Percentiles rank a stretch among this genome's conserved stretches.
phyloP scores from a whole-genome alignment of 768 basidiomycete genomes.

The Calocybe gangraenosa region DNA sequence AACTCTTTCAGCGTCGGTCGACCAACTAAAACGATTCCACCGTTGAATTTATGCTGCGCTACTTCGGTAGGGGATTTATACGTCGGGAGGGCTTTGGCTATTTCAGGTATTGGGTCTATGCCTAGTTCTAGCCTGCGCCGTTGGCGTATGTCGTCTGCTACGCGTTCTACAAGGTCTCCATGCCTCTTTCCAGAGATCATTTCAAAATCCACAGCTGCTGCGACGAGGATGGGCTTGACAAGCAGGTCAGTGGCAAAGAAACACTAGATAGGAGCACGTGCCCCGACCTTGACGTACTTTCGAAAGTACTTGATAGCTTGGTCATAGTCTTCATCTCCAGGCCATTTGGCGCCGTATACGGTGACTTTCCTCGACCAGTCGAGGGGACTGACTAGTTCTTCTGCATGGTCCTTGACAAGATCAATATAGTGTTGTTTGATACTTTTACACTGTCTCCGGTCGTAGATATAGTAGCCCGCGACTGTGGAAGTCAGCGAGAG shows the following conservation, averaged over 20 bases:
- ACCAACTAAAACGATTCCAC: conserved; percentile 83
- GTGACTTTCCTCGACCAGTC: conserved; percentile 75
- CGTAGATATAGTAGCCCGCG: conserved; percentile 77
- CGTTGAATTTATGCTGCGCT: conserved; percentile 61
- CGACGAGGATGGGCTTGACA: conserved; percentile 83
- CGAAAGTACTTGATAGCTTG: conserved; percentile 85
- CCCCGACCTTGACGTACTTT: conserved; percentile 91
- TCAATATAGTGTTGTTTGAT: conserved; percentile 78
- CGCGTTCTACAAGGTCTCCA: conserved; percentile 77
- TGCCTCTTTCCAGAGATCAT: conserved; percentile 76
- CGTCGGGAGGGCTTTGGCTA: conserved; percentile 45
- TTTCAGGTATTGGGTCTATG: conserved; percentile 46
- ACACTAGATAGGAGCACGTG: conserved; percentile 12
- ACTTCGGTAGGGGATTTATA: conserved; percentile 48
- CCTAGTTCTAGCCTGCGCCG: conserved; percentile 67
- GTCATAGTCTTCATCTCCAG: conserved; percentile 91
- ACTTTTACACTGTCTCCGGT: conserved; percentile 73
- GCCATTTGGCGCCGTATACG: conserved; percentile 89
- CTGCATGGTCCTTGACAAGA: conserved; percentile 73
- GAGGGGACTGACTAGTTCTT: conserved; percentile 58
- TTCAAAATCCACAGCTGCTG: conserved; percentile 91
- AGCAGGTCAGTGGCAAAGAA: conserved; percentile 11
- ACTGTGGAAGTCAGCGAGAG: conserved; percentile 69
- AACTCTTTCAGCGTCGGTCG: conserved; percentile 94
- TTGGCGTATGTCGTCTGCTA: conserved; percentile 68